Conservation (phyloP, 2,329 filamentous ascomycete species). For the Diaporthe longicolla region DNA sequence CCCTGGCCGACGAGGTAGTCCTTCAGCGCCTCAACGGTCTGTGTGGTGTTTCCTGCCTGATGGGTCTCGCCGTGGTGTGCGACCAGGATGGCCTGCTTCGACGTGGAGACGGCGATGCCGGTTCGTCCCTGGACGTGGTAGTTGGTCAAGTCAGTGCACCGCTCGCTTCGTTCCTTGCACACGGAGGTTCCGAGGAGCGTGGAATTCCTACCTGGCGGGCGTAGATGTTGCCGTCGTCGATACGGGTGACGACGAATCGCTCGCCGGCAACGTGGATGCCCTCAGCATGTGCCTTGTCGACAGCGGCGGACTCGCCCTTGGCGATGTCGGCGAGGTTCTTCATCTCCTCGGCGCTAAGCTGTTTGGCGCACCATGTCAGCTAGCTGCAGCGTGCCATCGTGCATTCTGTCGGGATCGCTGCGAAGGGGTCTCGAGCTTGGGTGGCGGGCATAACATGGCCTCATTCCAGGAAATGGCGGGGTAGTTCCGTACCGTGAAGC, state of each 20-base stretch:
- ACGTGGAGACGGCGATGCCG: slow-evolving; percentile 88
- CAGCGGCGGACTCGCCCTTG: slow-evolving; percentile 58
- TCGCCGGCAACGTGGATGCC: slow-evolving; percentile 83
- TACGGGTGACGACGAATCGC: slow-evolving; percentile 83
- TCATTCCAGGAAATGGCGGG: slow-evolving; percentile 27
- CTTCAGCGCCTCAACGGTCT: slow-evolving; percentile 85
- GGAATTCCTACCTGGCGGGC: slow-evolving; percentile 79
- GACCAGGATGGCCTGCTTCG: slow-evolving; percentile 88
- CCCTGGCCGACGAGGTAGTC: slow-evolving; percentile 86
- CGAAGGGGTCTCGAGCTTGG: neutral
- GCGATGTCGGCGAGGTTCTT: slow-evolving; percentile 70
- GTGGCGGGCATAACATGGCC: slow-evolving; percentile 13
- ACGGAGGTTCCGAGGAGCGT: neutral
- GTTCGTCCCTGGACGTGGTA: slow-evolving; percentile 72
- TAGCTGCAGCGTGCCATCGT: slow-evolving; percentile 45
- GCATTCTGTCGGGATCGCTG: slow-evolving; percentile 41
- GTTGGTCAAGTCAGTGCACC: slow-evolving; percentile 28
- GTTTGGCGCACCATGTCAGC: slow-evolving; percentile 44
- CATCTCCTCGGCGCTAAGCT: slow-evolving; percentile 73
- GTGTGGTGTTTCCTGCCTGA: slow-evolving; percentile 81
- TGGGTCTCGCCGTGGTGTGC: slow-evolving; percentile 85
- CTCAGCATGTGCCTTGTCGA: slow-evolving; percentile 77
- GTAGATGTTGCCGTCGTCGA: slow-evolving; percentile 85
- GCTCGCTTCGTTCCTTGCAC: neutral
- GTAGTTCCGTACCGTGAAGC: slow-evolving; percentile 75